Evolutionary conservation across 768 basidiomycete genomes (phyloP).

Genomic region (Trametes maxima): DNA sequence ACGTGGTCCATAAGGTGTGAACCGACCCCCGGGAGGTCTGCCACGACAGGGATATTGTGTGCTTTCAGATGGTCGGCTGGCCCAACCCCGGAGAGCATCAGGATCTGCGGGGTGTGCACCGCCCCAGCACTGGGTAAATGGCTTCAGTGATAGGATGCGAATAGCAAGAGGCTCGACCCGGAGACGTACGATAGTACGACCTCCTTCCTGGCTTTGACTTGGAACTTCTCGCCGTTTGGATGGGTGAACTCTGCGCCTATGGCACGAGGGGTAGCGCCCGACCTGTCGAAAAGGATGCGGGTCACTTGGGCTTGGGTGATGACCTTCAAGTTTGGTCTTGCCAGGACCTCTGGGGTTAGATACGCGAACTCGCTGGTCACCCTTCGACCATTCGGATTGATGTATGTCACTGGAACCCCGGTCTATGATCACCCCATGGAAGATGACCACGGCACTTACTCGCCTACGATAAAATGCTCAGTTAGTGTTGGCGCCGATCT

Average conservation of each 20-base stretch:
- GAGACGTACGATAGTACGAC: constrained; percentile 61
- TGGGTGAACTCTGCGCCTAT: constrained; percentile 63
- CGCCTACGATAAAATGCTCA: constrained; percentile 24
- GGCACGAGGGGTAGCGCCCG: constrained; percentile 44
- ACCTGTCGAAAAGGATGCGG: constrained; percentile 54
- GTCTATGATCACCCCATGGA: not conserved
- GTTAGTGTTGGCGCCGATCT: not conserved
- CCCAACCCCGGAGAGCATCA: constrained; percentile 79
- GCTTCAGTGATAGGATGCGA: not conserved
- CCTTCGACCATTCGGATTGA: constrained; percentile 52
- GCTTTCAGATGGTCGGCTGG: constrained; percentile 57
- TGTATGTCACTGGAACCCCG: constrained; percentile 60
- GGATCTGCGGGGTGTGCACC: constrained; percentile 60
- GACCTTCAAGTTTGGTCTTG: constrained; percentile 66
- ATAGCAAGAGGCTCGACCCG: not conserved
- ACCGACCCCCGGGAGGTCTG: constrained; percentile 76
- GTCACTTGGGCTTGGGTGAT: constrained; percentile 58
- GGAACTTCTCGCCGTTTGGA: constrained; percentile 42
- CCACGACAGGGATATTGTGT: constrained; percentile 54
- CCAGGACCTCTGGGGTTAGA: constrained; percentile 63
- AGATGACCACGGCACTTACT: constrained; percentile 27
- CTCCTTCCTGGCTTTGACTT: constrained; percentile 55
- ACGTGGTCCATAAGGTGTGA: constrained; percentile 72
- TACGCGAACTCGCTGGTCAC: constrained; percentile 70
- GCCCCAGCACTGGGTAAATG: constrained; percentile 52